A percentile compares a stretch with the other conserved stretches of the same genome.
phyloP scores from a whole-genome alignment of 177 flowering plant genomes.

The Tripterygium wilfordii region DNA sequence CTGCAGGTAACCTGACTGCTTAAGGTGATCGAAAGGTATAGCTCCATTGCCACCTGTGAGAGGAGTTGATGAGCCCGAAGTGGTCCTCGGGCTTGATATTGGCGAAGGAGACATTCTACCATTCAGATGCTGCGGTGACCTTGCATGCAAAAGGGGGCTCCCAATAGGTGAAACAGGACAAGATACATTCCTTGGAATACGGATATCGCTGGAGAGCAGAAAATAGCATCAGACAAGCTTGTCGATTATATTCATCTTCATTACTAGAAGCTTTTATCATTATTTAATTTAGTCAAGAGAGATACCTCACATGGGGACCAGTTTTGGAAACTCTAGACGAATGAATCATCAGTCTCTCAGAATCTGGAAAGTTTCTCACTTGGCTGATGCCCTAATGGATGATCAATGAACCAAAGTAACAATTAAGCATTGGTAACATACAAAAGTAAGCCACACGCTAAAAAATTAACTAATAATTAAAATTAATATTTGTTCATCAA shows the following conservation, averaged over 20 bases:
- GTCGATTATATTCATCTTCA: too few species aligned
- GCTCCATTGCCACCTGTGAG: constrained; percentile 51
- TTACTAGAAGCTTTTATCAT: too few species aligned
- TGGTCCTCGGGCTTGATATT: constrained; percentile 52
- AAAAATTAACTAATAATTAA: too few species aligned
- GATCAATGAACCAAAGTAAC: background rate
- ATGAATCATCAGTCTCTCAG: constrained; percentile 28
- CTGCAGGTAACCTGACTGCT: constrained; percentile 31
- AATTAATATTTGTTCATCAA: too few species aligned
- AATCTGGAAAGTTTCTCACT: constrained; percentile 30
- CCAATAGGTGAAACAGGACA: constrained; percentile 73
- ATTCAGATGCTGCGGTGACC: constrained; percentile 49
- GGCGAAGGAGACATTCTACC: constrained; percentile 66
- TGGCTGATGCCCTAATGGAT: constrained; percentile 38
- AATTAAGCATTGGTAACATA: too few species aligned
- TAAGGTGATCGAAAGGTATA: constrained; percentile 41
- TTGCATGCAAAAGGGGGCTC: constrained; percentile 53
- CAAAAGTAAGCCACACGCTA: too few species aligned
- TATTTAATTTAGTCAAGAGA: constrained; percentile 5
- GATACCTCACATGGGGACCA: constrained; percentile 39
- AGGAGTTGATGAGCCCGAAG: constrained; percentile 64
- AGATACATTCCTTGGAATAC: constrained; percentile 44
- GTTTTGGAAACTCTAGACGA: constrained; percentile 34
- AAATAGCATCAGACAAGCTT: background rate
- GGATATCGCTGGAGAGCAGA: constrained; percentile 38